These are phyloP conservation scores for Xylariaceae sp. DNA, from an alignment of 2,329 filamentous ascomycete genomes.

Conservation along the genomic window DNA sequence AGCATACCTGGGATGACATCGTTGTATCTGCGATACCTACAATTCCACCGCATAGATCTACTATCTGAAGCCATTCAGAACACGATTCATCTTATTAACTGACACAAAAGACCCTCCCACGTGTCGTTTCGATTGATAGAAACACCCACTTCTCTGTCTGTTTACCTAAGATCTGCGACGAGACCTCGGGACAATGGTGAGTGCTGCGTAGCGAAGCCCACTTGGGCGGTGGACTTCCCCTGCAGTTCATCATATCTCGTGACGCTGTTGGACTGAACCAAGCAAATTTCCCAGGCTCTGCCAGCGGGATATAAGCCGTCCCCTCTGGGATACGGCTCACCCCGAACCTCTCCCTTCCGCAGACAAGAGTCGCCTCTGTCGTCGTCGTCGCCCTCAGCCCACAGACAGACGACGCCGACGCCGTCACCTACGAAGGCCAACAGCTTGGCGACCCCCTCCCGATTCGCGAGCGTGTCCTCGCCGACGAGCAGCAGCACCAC, in stretches of 20 bases:
- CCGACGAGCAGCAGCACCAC: conserved; percentile 43
- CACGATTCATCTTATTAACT: background rate
- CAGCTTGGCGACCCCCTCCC: conserved; percentile 50
- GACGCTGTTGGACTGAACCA: conserved; percentile 16
- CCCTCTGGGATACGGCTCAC: conserved; percentile 70
- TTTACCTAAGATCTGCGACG: conserved; percentile 19
- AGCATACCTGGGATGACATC: background rate
- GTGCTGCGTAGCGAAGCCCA: conserved; percentile 32
- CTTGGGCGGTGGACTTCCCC: conserved; percentile 24
- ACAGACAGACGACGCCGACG: conserved; percentile 64
- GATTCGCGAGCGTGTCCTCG: conserved; percentile 42
- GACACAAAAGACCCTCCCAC: background rate
- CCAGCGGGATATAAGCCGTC: conserved; percentile 69
- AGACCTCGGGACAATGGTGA: conserved; percentile 29
- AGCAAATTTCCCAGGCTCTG: conserved; percentile 48
- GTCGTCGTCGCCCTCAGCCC: conserved; percentile 66
- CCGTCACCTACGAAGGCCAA: conserved; percentile 59
- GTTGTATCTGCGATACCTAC: background rate
- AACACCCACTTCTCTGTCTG: background rate
- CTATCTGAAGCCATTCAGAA: background rate
- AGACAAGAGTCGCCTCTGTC: conserved; percentile 66
- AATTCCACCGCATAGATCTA: background rate
- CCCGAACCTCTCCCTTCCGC: conserved; percentile 67
- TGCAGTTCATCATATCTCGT: conserved; percentile 20
- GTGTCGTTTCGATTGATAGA: background rate